phyloP scores from a whole-genome alignment of 1,284 basidiomycete species.

The Pseudozyma thailandica region DNA sequence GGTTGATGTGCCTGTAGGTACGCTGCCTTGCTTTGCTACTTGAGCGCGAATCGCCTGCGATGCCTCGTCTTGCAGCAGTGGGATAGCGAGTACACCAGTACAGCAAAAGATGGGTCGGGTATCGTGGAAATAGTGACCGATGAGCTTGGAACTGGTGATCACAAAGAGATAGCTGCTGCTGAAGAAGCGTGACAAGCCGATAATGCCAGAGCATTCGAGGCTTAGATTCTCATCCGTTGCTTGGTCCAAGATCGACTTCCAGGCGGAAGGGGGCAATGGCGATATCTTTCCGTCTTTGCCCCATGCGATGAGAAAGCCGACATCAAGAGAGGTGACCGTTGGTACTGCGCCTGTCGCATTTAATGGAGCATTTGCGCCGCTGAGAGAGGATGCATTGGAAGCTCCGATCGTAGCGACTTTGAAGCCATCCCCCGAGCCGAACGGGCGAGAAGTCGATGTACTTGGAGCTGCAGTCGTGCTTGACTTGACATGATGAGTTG shows the following conservation, averaged over 20 bases:
- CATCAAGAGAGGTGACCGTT: conserved; percentile 29
- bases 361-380: conserved; percentile 4
- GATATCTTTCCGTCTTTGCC: conserved; percentile 33
- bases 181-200: conserved; percentile 53
- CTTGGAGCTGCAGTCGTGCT: conserved; percentile 12
- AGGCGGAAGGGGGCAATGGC: conserved; percentile 20
- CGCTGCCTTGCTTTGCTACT: conserved; percentile 15
- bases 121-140: conserved; percentile 55
- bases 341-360: conserved; percentile 8
- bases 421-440: conserved; percentile 45
- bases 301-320: conserved; percentile 47
- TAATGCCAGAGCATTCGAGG: conserved; percentile 45
- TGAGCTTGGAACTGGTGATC: conserved; percentile 52
- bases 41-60: conserved; percentile 31
- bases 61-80: conserved; percentile 45
- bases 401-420: conserved; percentile 37
- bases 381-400: conserved; percentile 12
- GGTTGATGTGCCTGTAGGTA: neutral
- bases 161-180: conserved; percentile 60
- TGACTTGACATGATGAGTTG: conserved; percentile 16
- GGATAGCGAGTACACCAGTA: conserved; percentile 54
- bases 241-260: conserved; percentile 16
- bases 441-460: conserved; percentile 7
- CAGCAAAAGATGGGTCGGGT: conserved; percentile 54
- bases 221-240: conserved; percentile 10